These are phyloP conservation scores for Fibroporia radiculosa DNA, from an alignment of 768 basidiomycete species.

Conservation along the genomic window DNA sequence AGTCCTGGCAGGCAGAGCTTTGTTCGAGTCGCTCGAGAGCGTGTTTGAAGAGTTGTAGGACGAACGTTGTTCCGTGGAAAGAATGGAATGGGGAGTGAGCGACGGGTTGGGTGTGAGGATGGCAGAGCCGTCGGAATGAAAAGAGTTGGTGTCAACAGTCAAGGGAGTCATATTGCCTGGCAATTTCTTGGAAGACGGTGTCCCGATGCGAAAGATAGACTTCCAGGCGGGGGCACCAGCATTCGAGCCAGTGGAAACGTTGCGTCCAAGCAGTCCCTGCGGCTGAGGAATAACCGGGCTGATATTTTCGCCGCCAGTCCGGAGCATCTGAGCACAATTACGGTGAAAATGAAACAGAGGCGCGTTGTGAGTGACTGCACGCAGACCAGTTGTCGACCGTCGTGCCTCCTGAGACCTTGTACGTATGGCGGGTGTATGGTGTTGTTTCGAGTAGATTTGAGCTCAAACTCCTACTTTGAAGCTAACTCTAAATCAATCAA, in stretches of 20 bases:
- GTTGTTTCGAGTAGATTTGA: no score
- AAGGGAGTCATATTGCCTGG: conserved; percentile 32
- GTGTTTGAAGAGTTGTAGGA: conserved; percentile 77
- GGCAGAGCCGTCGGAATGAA: conserved; percentile 25
- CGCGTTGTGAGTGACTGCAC: no score
- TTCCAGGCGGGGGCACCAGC: conserved; percentile 43
- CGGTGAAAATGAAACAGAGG: background rate
- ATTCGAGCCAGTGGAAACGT: conserved; percentile 10
- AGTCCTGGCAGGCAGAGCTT: conserved; percentile 19
- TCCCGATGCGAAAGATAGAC: conserved; percentile 65
- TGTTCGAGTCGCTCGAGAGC: conserved; percentile 65
- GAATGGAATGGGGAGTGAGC: conserved; percentile 46
- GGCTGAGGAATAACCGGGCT: conserved; percentile 18
- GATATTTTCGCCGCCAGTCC: conserved; percentile 10
- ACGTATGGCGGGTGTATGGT: no score
- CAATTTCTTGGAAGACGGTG: conserved; percentile 55
- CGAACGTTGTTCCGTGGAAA: conserved; percentile 51
- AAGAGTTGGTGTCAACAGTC: conserved; percentile 48
- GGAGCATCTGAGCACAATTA: no score
- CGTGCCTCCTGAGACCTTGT: no score
- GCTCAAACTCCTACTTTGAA: no score
- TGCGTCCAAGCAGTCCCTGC: conserved; percentile 9
- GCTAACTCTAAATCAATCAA: no score
- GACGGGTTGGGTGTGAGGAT: conserved; percentile 28
- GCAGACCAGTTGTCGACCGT: no score